Conservation (phyloP, 306 rosid genomes). For the Herpetospermum pedunculosum region DNA sequence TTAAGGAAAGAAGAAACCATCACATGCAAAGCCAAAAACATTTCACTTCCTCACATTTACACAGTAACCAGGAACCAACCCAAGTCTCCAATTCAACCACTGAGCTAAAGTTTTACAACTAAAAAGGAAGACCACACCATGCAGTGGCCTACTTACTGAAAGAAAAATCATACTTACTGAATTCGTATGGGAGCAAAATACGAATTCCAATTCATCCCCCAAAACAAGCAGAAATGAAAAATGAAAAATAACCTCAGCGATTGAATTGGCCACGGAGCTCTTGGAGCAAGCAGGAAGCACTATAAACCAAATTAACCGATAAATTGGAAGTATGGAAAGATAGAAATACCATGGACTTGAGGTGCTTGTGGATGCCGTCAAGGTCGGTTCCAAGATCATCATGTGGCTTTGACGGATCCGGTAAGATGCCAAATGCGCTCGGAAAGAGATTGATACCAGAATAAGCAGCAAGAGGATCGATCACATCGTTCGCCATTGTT, state of each 20-base stretch:
- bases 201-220: neutral
- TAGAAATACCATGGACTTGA: constrained; percentile 42
- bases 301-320: neutral
- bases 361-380: constrained; percentile 34
- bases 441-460: constrained; percentile 50
- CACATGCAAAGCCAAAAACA: neutral
- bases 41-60: neutral
- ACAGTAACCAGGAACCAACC: neutral
- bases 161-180: no score
- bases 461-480: constrained; percentile 45
- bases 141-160: neutral
- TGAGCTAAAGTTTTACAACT: neutral
- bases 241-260: neutral
- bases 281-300: neutral
- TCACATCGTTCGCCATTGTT: constrained; percentile 21
- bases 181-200: neutral
- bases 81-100: neutral
- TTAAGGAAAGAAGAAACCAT: neutral
- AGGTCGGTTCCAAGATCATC: constrained; percentile 30
- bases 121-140: neutral
- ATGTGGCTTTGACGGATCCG: constrained; percentile 22
- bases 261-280: neutral
- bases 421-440: neutral
- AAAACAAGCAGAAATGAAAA: neutral
- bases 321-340: neutral